phyloP scores from a whole-genome alignment of 1,284 basidiomycete species.

The Leccinum fallax region DNA sequence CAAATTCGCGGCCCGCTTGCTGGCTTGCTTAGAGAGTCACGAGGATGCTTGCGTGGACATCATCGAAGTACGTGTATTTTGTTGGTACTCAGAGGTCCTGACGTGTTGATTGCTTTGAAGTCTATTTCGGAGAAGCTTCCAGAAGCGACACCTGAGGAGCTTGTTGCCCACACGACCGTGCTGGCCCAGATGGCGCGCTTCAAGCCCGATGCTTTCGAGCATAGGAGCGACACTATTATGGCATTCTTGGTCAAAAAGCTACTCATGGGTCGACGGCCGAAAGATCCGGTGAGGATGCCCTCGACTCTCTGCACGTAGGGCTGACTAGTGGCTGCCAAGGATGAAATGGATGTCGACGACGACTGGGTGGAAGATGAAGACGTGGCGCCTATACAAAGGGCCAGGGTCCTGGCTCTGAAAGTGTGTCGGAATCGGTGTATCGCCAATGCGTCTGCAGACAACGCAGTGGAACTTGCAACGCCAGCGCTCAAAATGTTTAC shows the following conservation, averaged over 20 bases:
- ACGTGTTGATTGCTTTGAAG: conserved; percentile 37
- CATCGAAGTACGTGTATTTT: conserved; percentile 58
- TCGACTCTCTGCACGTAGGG: background rate
- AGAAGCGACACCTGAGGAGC: conserved; percentile 51
- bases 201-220: conserved; percentile 75
- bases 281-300: conserved; percentile 47
- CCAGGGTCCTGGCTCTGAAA: conserved; percentile 78
- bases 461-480: conserved; percentile 65
- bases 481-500: conserved; percentile 79
- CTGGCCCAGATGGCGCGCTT: conserved; percentile 77
- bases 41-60: conserved; percentile 55
- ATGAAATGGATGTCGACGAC: conserved; percentile 57
- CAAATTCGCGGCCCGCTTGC: conserved; percentile 85
- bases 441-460: conserved; percentile 60
- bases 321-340: conserved; percentile 28
- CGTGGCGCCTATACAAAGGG: conserved; percentile 56
- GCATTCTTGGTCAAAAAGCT: conserved; percentile 74
- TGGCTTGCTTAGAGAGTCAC: conserved; percentile 62
- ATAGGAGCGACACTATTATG: conserved; percentile 73
- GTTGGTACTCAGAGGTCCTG: background rate
- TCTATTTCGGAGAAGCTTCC: conserved; percentile 60
- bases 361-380: conserved; percentile 78
- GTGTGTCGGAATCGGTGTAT: conserved; percentile 79
- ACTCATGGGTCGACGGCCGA: conserved; percentile 56
- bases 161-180: conserved; percentile 71